Conservation (phyloP, 192 early-diverging fungal genomes). For the Lunasporangiospora selenospora region DNA sequence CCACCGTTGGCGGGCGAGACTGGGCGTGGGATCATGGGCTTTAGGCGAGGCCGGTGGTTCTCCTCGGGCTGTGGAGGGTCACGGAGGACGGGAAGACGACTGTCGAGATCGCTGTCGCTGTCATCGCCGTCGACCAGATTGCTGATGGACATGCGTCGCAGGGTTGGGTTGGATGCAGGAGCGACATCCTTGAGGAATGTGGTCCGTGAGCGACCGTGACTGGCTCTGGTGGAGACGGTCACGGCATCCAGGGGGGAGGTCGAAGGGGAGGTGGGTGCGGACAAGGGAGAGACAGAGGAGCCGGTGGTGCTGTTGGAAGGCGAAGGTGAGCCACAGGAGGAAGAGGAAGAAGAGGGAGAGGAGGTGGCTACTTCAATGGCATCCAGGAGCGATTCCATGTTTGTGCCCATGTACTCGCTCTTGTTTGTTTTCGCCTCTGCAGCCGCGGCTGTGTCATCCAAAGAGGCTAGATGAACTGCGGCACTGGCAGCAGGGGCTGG, state of each 20-base stretch:
- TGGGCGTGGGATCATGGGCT: slow-evolving; percentile 25
- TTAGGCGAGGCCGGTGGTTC: slow-evolving; percentile 16
- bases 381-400: slow-evolving; percentile 44
- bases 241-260: neutral
- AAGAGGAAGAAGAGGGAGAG: slow-evolving; percentile 19
- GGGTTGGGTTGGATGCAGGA: slow-evolving; percentile 18
- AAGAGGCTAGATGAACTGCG: too few relatives aligned
- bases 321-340: slow-evolving; percentile 34
- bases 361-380: slow-evolving; percentile 36
- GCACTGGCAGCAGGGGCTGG: too few relatives aligned
- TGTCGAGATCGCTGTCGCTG: neutral
- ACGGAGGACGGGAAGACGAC: neutral
- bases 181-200: too few relatives aligned
- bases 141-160: slow-evolving; percentile 40
- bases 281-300: too few relatives aligned
- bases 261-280: slow-evolving; percentile 31
- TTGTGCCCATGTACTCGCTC: slow-evolving; percentile 41
- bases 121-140: slow-evolving; percentile 42
- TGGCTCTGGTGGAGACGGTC: neutral
- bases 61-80: slow-evolving; percentile 1
- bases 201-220: slow-evolving; percentile 18
- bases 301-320: slow-evolving; percentile 18
- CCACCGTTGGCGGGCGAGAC: slow-evolving; percentile 18
- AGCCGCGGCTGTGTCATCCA: too few relatives aligned
- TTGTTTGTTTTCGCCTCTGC: slow-evolving; percentile 21